Evolutionary conservation across 2,329 filamentous ascomycete species (phyloP).

Genomic region (Fusarium sp.): DNA sequence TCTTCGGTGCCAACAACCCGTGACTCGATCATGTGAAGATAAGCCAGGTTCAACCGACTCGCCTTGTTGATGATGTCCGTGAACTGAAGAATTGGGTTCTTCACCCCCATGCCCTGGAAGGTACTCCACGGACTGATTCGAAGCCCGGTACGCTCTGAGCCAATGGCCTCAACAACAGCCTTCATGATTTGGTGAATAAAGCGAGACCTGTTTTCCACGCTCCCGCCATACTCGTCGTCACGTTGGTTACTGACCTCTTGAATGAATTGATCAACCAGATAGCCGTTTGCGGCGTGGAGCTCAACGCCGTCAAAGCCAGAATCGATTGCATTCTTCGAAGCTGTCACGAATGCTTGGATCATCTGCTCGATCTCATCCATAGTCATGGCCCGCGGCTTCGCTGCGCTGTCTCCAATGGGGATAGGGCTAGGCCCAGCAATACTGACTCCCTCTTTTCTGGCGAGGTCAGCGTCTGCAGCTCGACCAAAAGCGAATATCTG

Average conservation of each 20-base stretch:
- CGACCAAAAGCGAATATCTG: slow-evolving; percentile 73
- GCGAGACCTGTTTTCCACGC: slow-evolving; percentile 62
- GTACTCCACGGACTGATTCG: slow-evolving; percentile 69
- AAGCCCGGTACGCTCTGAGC: slow-evolving; percentile 64
- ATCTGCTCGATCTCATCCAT: slow-evolving; percentile 70
- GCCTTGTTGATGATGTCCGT: slow-evolving; percentile 64
- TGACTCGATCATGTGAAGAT: slow-evolving; percentile 70
- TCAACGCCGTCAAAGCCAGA: slow-evolving; percentile 80
- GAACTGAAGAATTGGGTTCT: slow-evolving; percentile 72
- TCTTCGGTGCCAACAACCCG: slow-evolving; percentile 59
- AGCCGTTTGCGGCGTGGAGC: slow-evolving; percentile 66
- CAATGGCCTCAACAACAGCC: slow-evolving; percentile 55
- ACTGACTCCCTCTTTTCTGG: slow-evolving; percentile 43
- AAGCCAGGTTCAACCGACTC: slow-evolving; percentile 65
- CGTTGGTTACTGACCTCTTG: slow-evolving; percentile 62
- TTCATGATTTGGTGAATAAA: slow-evolving; percentile 63
- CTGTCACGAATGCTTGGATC: slow-evolving; percentile 66
- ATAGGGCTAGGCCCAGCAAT: slow-evolving; percentile 46
- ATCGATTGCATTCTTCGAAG: slow-evolving; percentile 64
- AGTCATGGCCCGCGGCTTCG: slow-evolving; percentile 71
- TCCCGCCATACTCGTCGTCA: slow-evolving; percentile 64
- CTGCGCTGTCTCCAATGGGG: slow-evolving; percentile 57
- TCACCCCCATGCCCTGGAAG: slow-evolving; percentile 73
- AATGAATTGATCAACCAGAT: slow-evolving; percentile 70
- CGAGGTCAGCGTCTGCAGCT: slow-evolving; percentile 53